These are phyloP conservation scores for Abortiporus biennis DNA, from an alignment of 1,284 basidiomycete species.

Conservation along the genomic window DNA sequence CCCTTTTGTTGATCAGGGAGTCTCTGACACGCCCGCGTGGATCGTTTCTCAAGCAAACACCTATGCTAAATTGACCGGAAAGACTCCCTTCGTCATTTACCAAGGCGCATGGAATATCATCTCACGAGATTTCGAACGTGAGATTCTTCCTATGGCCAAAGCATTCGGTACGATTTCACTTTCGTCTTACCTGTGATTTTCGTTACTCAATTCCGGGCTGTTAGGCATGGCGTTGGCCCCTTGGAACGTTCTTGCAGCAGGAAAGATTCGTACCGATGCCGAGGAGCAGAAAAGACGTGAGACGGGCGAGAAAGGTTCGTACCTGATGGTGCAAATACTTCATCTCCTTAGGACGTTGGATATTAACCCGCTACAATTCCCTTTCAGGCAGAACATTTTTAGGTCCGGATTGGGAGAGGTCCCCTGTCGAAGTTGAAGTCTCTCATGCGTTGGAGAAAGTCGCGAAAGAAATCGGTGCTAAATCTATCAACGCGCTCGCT, in stretches of 20 bases:
- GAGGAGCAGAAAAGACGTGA: constrained; percentile 35
- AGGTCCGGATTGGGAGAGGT: constrained; percentile 32
- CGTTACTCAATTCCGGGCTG: background rate
- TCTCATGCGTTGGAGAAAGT: constrained; percentile 37
- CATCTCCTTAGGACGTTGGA: background rate
- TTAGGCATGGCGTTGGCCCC: constrained; percentile 34
- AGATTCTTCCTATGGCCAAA: constrained; percentile 49
- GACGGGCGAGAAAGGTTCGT: constrained; percentile 32
- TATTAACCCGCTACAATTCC: background rate
- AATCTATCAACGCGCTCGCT: constrained; percentile 32
- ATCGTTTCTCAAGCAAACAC: constrained; percentile 44
- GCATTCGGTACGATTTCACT: background rate
- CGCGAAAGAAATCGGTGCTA: constrained; percentile 33
- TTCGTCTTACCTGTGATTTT: background rate
- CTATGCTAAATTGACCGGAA: constrained; percentile 39
- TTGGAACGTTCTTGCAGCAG: constrained; percentile 42
- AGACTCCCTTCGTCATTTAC: constrained; percentile 31
- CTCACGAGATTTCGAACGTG: constrained; percentile 42
- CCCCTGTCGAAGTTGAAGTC: constrained; percentile 30
- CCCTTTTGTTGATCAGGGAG: constrained; percentile 15
- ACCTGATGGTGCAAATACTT: background rate
- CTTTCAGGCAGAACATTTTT: constrained; percentile 18
- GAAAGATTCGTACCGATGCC: constrained; percentile 39
- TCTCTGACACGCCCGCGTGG: constrained; percentile 46
- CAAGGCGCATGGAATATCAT: constrained; percentile 46